A percentile compares a stretch with the other conserved stretches of the same genome.
Conservation (phyloP, 192 early-diverging fungal species). For the Podila epigama region DNA sequence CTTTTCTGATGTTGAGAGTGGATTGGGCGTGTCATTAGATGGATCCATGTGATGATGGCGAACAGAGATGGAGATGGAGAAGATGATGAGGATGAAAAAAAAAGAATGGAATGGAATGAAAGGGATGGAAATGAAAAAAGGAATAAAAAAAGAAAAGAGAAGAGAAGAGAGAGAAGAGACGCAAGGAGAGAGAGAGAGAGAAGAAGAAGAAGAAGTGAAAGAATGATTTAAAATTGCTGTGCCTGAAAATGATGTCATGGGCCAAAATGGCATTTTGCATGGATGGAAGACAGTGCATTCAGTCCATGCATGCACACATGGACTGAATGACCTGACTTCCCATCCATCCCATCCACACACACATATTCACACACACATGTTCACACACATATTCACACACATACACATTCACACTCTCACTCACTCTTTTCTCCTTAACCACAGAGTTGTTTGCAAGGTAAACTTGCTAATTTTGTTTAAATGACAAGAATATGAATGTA, state of each 20-base stretch:
- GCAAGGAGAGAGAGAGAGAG: neutral
- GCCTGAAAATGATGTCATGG: neutral
- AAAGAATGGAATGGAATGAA: neutral
- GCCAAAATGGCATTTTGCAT: no score
- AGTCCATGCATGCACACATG: no score
- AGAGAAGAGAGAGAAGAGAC: neutral
- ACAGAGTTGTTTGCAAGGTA: neutral
- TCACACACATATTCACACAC: neutral
- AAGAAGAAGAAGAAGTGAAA: neutral
- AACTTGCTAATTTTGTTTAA: no score
- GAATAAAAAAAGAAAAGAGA: constrained; percentile 3
- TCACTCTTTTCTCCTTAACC: neutral
- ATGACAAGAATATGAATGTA: no score
- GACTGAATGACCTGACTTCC: neutral
- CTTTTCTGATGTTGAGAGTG: no score
- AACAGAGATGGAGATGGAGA: neutral
- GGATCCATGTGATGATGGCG: neutral
- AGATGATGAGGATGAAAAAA: neutral
- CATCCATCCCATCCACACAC: neutral
- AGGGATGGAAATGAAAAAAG: neutral
- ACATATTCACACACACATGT: neutral
- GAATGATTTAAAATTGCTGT: no score
- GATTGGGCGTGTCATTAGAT: neutral
- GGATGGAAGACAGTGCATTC: no score
- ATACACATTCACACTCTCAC: neutral